These are phyloP conservation scores for Yamadazyma olivae DNA, from an alignment of 805 yeast species.

Conservation along the genomic window DNA sequence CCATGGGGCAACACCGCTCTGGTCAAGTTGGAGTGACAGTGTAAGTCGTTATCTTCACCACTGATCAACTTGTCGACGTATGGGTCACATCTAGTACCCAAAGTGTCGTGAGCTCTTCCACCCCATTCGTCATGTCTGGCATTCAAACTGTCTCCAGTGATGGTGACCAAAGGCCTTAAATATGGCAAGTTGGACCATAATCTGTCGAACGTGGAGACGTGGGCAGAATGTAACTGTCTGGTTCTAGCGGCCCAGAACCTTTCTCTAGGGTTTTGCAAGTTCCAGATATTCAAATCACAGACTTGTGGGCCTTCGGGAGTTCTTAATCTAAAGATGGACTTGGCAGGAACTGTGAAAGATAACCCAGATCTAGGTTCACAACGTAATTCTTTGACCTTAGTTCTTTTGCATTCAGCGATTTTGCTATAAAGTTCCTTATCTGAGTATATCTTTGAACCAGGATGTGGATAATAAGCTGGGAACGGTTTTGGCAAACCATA, in stretches of 20 bases:
- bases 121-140: slow-evolving; percentile 64
- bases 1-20: slow-evolving; percentile 60
- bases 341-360: slow-evolving; percentile 63
- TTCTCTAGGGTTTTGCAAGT: slow-evolving; percentile 57
- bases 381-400: slow-evolving; percentile 37
- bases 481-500: slow-evolving; percentile 42
- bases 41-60: slow-evolving; percentile 64
- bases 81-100: slow-evolving; percentile 71
- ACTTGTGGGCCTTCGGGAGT: slow-evolving; percentile 73
- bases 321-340: slow-evolving; percentile 54
- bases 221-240: slow-evolving; percentile 62
- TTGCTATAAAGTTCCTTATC: slow-evolving; percentile 44
- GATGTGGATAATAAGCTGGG: slow-evolving; percentile 57
- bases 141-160: slow-evolving; percentile 55
- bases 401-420: slow-evolving; percentile 44
- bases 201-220: slow-evolving; percentile 58
- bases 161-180: slow-evolving; percentile 60
- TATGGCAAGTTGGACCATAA: slow-evolving; percentile 68
- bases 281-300: slow-evolving; percentile 68
- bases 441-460: slow-evolving; percentile 52
- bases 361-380: slow-evolving; percentile 57
- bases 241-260: slow-evolving; percentile 70
- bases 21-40: slow-evolving; percentile 63
- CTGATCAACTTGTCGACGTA: slow-evolving; percentile 61
- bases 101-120: slow-evolving; percentile 60